Evolutionary conservation across 2,329 filamentous ascomycete genomes (phyloP).

Genomic region (Aspergillus sp.): DNA sequence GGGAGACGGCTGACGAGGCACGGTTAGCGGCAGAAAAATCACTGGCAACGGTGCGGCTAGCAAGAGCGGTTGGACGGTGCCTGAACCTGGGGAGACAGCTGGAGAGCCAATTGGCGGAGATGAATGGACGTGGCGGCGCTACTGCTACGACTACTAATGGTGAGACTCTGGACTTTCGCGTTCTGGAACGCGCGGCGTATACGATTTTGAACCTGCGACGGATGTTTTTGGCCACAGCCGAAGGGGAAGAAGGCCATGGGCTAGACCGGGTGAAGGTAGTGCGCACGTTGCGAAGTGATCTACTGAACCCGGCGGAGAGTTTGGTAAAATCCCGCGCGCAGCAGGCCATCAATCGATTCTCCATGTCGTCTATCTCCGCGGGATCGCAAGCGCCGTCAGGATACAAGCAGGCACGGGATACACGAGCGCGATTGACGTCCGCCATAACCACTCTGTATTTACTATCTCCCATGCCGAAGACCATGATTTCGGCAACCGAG

Average conservation of each 20-base stretch:
- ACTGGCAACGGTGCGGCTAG: conserved; percentile 71
- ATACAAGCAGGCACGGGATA: conserved; percentile 63
- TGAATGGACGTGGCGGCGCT: conserved; percentile 40
- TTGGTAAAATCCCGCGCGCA: conserved; percentile 67
- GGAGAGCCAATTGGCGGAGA: conserved; percentile 74
- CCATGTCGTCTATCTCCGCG: conserved; percentile 53
- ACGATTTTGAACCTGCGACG: conserved; percentile 71
- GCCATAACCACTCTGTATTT: conserved; percentile 73
- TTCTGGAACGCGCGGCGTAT: conserved; percentile 74
- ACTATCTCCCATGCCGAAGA: conserved; percentile 60
- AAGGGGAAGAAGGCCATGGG: conserved; percentile 68
- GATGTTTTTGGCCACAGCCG: conserved; percentile 59
- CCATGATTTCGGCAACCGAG: conserved; percentile 38
- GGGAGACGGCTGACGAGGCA: conserved; percentile 79
- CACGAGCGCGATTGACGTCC: conserved; percentile 63
- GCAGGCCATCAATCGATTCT: conserved; percentile 76
- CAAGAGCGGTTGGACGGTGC: conserved; percentile 68
- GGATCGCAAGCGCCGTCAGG: conserved; percentile 35
- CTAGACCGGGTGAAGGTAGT: conserved; percentile 69
- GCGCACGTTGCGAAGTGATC: conserved; percentile 59
- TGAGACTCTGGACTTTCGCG: conserved; percentile 52
- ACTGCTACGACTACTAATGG: conserved; percentile 9
- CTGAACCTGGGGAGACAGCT: conserved; percentile 78
- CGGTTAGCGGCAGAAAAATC: conserved; percentile 68
- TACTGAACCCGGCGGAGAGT: conserved; percentile 66